A percentile compares a stretch with the other conserved stretches of the same genome.
Evolutionary conservation across 495 filamentous ascomycete genomes (phyloP).

Genomic region (Pseudoneurospora amorphoporcata): DNA sequence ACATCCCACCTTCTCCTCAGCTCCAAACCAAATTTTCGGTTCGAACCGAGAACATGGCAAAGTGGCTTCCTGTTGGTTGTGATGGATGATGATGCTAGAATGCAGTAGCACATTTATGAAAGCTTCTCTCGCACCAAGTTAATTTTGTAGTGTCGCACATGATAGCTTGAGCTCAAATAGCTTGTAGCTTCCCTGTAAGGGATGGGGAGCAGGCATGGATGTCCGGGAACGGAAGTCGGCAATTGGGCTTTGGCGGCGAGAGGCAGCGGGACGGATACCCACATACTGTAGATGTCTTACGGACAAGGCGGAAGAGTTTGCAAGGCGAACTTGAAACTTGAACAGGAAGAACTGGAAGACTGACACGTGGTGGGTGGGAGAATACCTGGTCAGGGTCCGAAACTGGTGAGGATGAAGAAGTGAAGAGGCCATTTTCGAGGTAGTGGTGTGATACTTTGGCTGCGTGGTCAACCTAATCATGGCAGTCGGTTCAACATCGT

Average conservation of each 20-base stretch:
- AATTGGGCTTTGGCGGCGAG: neutral
- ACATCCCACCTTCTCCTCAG: neutral
- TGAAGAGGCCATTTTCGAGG: neutral
- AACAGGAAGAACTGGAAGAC: neutral
- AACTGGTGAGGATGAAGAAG: neutral
- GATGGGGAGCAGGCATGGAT: neutral
- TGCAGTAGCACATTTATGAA: neutral
- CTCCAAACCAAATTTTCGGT: neutral
- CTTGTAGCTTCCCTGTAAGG: neutral
- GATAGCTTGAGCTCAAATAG: neutral
- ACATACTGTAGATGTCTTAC: neutral
- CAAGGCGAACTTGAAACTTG: neutral
- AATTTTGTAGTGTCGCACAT: neutral
- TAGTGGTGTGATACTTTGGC: neutral
- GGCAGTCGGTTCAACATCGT: neutral
- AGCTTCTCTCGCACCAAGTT: neutral
- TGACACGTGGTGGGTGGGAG: neutral
- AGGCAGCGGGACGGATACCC: neutral
- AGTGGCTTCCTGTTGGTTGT: neutral
- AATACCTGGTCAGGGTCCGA: neutral
- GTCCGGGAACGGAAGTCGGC: neutral
- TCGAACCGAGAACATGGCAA: neutral
- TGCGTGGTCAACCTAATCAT: neutral
- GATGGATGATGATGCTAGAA: neutral
- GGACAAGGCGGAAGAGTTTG: neutral